phyloP scores from a whole-genome alignment of 1,284 basidiomycete species.

The Boletus sp. region DNA sequence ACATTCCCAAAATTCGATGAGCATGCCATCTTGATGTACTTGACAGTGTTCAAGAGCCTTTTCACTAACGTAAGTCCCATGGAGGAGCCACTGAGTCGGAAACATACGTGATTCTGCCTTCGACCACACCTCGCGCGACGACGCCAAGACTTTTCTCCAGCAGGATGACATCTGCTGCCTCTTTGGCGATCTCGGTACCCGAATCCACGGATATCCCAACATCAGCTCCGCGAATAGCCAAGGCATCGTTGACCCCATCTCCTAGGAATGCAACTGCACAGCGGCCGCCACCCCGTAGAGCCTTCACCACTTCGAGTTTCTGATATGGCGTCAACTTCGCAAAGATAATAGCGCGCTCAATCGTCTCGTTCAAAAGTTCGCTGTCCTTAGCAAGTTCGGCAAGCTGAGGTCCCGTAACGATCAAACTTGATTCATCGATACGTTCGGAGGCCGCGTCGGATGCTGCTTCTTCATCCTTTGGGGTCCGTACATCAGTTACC shows the following conservation, averaged over 20 bases:
- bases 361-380: constrained; percentile 26
- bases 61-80: constrained; percentile 14
- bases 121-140: constrained; percentile 31
- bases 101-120: constrained; percentile 33
- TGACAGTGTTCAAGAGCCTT: constrained; percentile 32
- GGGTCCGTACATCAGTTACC: not conserved
- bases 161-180: constrained; percentile 94
- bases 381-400: constrained; percentile 30
- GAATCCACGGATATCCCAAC: constrained; percentile 98
- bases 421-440: constrained; percentile 26
- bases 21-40: constrained; percentile 35
- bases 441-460: not conserved
- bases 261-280: constrained; percentile 33
- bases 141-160: constrained; percentile 57
- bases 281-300: constrained; percentile 27
- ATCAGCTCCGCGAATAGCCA: constrained; percentile 58
- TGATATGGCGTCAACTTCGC: constrained; percentile 33
- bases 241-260: constrained; percentile 33
- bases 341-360: constrained; percentile 33
- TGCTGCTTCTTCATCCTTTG: constrained; percentile 29
- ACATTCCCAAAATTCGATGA: constrained; percentile 33
- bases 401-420: constrained; percentile 32
- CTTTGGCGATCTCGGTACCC: constrained; percentile 97
- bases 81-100: not conserved
- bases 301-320: constrained; percentile 33